Evolutionary conservation across 192 early-diverging fungal genomes (phyloP), one percentile per base, ranked within the genome.

Genomic region (Coemansia sp.): DNA sequence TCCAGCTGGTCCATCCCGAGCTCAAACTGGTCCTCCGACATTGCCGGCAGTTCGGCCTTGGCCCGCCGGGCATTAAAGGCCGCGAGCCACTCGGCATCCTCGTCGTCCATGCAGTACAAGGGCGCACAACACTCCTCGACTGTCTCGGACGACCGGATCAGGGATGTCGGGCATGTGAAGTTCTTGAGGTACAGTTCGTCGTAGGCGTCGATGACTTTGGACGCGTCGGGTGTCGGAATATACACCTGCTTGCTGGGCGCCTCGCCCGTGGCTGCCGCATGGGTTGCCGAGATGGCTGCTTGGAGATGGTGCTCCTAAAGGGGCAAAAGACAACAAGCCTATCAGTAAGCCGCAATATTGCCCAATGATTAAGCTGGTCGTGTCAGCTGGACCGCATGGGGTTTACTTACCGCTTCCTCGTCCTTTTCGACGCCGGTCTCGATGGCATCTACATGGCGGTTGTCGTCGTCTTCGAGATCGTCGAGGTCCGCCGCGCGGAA

Each of bases 351-450:
- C 43, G 59, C 60, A 66, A 60, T 68, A 61, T n/a, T 60, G 46
- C 16, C 50, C 16, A 31, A 18, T 18, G 35, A 13, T 31, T 24
- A 48, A 13, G 51, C 53, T 66, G 40, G 21, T 31, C 46, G 50
- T 35, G 28, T 28, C 53, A 7, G 16, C 64, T 45, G 65, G 74
- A 70, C 65, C 66, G 73, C n/a, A 58, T 67, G 31, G 60, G 66
- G 36, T 26, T 31, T 28, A 45, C 68, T 71, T 74, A 81, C 89
- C 38, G 74, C 68, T 72, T 99, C 96, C 81, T 98, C 96, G 67
- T 96, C 96, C 75, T 99, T 97, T 68, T 97, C 95, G 5, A 99
- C 96, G 65, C 96, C 96, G 10, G 95, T 99, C 57, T 92, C 92
- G 50, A 82, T 82, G 34, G 63, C 64, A 28, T 76, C 79, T 20